Evolutionary conservation across 208 protist genomes (phyloP).

Genomic region (Acanthamoeba castellanii): DNA sequence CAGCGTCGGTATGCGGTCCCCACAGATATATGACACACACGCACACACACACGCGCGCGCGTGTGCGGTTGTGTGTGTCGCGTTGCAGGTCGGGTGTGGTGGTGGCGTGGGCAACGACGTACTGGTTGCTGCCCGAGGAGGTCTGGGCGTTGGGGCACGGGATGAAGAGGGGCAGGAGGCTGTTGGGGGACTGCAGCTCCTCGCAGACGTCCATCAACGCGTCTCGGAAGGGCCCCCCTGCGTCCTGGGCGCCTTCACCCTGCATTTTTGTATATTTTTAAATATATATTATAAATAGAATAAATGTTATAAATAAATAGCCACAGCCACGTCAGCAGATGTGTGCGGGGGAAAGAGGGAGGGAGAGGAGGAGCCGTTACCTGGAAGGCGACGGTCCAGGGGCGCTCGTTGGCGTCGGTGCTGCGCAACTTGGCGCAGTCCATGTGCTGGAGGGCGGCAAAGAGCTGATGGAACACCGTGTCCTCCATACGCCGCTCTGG

Average conservation of each 20-base stretch:
- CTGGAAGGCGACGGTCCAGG: not conserved
- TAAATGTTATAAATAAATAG: not conserved
- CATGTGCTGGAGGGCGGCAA: not conserved
- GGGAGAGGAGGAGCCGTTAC: not conserved
- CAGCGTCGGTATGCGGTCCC: no score
- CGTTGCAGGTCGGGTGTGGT: not conserved
- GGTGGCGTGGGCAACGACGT: not conserved
- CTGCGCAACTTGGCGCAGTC: not conserved
- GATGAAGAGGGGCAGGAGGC: conserved; percentile 12
- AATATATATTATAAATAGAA: not conserved
- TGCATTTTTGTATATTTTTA: no score
- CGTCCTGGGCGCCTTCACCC: conserved; percentile 61
- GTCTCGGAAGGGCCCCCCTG: conserved; percentile 74
- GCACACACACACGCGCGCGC: no score
- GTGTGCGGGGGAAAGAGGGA: not conserved
- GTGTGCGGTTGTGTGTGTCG: no score
- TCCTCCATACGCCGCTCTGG: not conserved
- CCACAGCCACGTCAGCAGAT: no score
- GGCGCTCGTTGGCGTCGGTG: not conserved
- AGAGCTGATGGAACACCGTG: not conserved
- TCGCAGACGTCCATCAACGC: not conserved
- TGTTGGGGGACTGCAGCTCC: conserved; percentile 45
- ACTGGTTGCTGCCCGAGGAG: not conserved
- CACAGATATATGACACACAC: no score
- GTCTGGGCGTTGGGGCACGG: conserved; percentile 19